A percentile compares a stretch with the other conserved stretches of the same genome.
Conservation (phyloP, 768 basidiomycete genomes). For the Tylopilus subfusipes region DNA sequence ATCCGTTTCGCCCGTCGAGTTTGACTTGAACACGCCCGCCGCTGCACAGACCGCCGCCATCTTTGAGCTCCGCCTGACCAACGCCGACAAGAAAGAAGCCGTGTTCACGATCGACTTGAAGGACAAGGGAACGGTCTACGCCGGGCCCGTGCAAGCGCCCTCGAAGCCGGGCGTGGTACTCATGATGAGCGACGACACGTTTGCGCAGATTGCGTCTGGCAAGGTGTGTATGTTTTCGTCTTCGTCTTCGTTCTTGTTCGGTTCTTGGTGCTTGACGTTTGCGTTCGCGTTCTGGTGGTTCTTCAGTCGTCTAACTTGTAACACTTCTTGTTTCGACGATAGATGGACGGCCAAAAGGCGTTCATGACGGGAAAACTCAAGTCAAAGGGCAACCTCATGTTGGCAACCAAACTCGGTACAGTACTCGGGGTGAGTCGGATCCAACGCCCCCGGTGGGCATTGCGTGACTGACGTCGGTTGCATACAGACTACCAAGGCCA, state of each 20-base stretch:
- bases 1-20: not conserved
- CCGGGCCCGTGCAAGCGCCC: slow-evolving; percentile 46
- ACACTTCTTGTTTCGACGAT: not conserved
- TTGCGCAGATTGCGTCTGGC: slow-evolving; percentile 65
- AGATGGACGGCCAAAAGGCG: slow-evolving; percentile 90
- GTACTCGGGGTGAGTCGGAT: slow-evolving; percentile 64
- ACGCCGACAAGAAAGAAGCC: slow-evolving; percentile 63
- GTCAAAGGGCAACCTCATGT: slow-evolving; percentile 90
- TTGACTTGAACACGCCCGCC: not conserved
- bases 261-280: not conserved
- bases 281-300: no score
- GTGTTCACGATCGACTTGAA: slow-evolving; percentile 94
- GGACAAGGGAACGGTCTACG: slow-evolving; percentile 72
- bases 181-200: slow-evolving; percentile 71
- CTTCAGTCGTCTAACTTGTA: not conserved
- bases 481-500: slow-evolving; percentile 32
- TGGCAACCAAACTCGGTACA: slow-evolving; percentile 84
- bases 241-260: not conserved
- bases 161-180: slow-evolving; percentile 83
- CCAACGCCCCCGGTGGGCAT: not conserved
- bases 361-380: slow-evolving; percentile 96
- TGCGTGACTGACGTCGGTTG: not conserved
- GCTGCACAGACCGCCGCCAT: slow-evolving; percentile 71
- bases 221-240: slow-evolving; percentile 47
- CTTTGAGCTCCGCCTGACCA: slow-evolving; percentile 81